Evolutionary conservation across 768 basidiomycete genomes (phyloP).

Genomic region (Vishniacozyma victoriae): DNA sequence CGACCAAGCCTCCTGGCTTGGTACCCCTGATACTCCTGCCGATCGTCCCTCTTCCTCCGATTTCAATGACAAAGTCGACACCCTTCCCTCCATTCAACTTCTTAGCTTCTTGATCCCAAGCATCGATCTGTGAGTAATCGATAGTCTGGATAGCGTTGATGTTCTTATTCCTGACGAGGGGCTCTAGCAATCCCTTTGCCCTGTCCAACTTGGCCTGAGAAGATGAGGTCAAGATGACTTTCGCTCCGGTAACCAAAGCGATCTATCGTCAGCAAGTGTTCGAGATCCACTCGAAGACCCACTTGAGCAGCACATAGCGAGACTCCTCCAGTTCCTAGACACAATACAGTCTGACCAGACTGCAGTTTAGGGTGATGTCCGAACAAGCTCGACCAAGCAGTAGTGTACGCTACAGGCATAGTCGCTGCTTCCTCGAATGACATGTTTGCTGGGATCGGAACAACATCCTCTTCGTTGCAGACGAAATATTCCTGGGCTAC

Average conservation of each 20-base stretch:
- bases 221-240: conserved; percentile 63
- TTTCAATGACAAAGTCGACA: conserved; percentile 41
- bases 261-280: conserved; percentile 59
- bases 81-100: conserved; percentile 45
- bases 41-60: conserved; percentile 30
- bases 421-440: conserved; percentile 63
- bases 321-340: conserved; percentile 39
- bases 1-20: conserved; percentile 30
- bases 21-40: conserved; percentile 31
- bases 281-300: conserved; percentile 6
- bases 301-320: conserved; percentile 52
- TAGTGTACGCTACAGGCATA: conserved; percentile 60
- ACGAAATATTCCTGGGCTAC: conserved; percentile 41
- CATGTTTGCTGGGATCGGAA: conserved; percentile 59
- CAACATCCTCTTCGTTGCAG: conserved; percentile 47
- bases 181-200: conserved; percentile 54
- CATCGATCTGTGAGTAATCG: conserved; percentile 58
- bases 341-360: conserved; percentile 56
- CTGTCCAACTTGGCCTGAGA: conserved; percentile 57
- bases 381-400: conserved; percentile 59
- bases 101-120: conserved; percentile 58
- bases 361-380: conserved; percentile 49
- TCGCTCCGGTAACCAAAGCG: conserved; percentile 60
- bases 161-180: conserved; percentile 45
- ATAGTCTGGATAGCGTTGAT: conserved; percentile 47